A percentile compares a stretch with the other conserved stretches of the same genome.
Conservation (phyloP, 116 monocot species). For the Papilionanthe hybrid region DNA sequence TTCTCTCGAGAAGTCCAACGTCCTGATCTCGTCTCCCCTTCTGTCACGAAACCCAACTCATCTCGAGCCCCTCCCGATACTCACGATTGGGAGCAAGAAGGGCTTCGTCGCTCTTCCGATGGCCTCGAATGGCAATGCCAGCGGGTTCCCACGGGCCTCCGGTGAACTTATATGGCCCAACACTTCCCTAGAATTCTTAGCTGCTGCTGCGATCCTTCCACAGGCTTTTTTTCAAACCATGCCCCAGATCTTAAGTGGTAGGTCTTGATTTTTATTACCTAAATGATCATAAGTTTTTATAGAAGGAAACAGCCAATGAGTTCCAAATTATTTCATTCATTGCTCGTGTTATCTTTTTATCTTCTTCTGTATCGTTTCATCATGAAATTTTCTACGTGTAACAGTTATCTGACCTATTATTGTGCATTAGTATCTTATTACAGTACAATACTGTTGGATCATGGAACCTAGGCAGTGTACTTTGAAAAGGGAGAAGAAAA, state of each 20-base stretch:
- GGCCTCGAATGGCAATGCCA: background rate
- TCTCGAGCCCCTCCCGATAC: too few relatives aligned
- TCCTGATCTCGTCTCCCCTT: too few relatives aligned
- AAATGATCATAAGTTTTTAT: background rate
- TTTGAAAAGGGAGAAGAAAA: too few relatives aligned
- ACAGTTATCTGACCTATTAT: background rate
- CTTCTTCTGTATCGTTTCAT: background rate
- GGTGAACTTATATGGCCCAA: too few relatives aligned
- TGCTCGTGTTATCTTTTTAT: background rate
- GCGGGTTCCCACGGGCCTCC: background rate
- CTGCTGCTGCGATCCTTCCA: too few relatives aligned
- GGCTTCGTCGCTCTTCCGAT: background rate
- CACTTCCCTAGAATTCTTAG: background rate
- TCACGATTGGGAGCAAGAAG: slow-evolving; percentile 17
- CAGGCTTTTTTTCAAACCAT: too few relatives aligned
- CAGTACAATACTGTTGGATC: background rate
- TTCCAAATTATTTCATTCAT: background rate
- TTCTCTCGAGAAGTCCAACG: too few relatives aligned
- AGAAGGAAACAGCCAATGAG: background rate
- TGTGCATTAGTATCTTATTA: background rate
- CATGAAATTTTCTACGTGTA: background rate
- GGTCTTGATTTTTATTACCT: background rate
- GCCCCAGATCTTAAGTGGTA: slow-evolving; percentile 59
- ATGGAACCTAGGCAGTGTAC: too few relatives aligned
- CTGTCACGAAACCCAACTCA: too few relatives aligned